phyloP scores from a whole-genome alignment of 371 early-diverging fungal species.

The Haplosporangium sp. region DNA sequence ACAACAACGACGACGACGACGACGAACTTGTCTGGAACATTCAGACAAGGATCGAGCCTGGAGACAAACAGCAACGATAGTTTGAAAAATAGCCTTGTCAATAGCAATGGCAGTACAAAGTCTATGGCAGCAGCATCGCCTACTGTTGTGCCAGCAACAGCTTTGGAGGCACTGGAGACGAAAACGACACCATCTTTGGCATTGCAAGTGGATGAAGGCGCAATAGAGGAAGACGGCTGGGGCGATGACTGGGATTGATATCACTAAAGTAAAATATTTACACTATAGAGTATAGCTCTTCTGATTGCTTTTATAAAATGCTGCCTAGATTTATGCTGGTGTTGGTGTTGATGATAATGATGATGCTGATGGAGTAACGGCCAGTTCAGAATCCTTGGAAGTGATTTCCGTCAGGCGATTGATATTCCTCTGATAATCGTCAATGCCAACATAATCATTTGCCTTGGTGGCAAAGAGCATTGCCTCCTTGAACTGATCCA shows the following conservation, averaged over 20 bases:
- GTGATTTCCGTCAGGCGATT: constrained; percentile 14
- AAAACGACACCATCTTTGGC: constrained; percentile 20
- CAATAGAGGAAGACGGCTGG: constrained; percentile 47
- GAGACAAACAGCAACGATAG: constrained; percentile 5
- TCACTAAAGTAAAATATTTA: neutral
- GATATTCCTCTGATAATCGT: constrained; percentile 35
- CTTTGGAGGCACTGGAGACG: neutral
- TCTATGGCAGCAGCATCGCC: neutral
- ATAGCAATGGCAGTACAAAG: constrained; percentile 3
- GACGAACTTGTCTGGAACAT: neutral
- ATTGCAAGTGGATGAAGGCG: constrained; percentile 23
- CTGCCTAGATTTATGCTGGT: neutral
- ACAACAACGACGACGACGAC: neutral
- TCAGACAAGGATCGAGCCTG: constrained; percentile 29
- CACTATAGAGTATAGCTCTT: too few species aligned
- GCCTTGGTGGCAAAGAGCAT: constrained; percentile 39
- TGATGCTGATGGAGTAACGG: neutral
- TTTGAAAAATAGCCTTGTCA: neutral
- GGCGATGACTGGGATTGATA: constrained; percentile 46
- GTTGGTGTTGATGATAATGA: neutral
- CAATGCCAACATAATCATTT: constrained; percentile 47
- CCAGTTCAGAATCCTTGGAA: constrained; percentile 2
- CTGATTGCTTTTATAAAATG: too few species aligned
- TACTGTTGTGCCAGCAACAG: neutral
- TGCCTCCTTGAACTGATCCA: constrained; percentile 39